A percentile compares a stretch with the other conserved stretches of the same genome.
Conservation (phyloP, 2,329 filamentous ascomycete genomes). For the Zelopaecilomyces penicillatus region DNA sequence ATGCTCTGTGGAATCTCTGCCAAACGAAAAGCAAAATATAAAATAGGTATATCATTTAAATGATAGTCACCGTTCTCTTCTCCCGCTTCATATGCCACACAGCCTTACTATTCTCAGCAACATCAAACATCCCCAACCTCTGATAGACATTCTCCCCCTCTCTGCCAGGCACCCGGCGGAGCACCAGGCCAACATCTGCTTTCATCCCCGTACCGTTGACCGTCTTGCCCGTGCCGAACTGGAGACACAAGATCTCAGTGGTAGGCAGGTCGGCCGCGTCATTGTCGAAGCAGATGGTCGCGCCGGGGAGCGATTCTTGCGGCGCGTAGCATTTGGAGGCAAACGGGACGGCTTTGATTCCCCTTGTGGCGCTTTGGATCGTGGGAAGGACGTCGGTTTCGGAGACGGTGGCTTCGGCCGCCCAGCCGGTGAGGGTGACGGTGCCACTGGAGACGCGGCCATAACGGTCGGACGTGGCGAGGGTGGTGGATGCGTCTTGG, state of each 20-base stretch:
- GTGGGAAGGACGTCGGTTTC: background rate
- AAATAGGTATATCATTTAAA: background rate
- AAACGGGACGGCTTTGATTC: background rate
- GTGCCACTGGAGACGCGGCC: background rate
- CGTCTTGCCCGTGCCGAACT: background rate
- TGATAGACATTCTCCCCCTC: background rate
- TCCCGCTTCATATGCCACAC: background rate
- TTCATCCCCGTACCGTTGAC: background rate
- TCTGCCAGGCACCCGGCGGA: background rate
- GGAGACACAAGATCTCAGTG: background rate
- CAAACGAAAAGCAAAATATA: no score
- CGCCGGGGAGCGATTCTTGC: background rate
- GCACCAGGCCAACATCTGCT: background rate
- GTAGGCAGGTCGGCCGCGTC: background rate
- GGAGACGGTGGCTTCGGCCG: background rate
- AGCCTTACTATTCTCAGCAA: background rate
- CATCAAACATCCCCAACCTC: slow-evolving; percentile 1
- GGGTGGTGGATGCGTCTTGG: background rate
- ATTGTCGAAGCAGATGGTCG: background rate
- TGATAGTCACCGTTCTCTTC: background rate
- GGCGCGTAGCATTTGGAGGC: background rate
- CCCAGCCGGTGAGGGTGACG: background rate
- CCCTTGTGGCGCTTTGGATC: background rate
- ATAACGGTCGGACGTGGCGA: background rate
- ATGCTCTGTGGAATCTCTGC: no score